Conservation (phyloP, 1,284 basidiomycete species). For the Tremellales sp. region DNA sequence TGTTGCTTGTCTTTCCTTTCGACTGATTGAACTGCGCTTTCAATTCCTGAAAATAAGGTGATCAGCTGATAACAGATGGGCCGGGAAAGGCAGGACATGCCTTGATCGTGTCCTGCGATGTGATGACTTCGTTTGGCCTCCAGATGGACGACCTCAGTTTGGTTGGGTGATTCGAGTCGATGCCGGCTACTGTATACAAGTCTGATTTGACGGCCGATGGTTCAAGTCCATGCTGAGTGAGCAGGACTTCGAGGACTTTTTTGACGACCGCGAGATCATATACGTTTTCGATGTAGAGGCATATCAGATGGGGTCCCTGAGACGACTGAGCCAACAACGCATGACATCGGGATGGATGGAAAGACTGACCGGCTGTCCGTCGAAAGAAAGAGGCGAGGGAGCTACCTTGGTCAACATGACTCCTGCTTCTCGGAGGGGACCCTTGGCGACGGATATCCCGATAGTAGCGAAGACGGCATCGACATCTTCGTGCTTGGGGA, state of each 20-base stretch:
- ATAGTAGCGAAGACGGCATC: slow-evolving; percentile 28
- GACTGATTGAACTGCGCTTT: slow-evolving; percentile 16
- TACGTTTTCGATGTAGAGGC: slow-evolving; percentile 31
- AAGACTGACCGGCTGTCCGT: slow-evolving; percentile 3
- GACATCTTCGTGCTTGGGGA: slow-evolving; percentile 20
- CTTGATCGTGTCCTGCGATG: slow-evolving; percentile 18
- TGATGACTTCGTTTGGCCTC: slow-evolving; percentile 28
- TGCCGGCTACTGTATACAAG: slow-evolving; percentile 42
- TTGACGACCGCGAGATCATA: slow-evolving; percentile 21
- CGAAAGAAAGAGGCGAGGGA: slow-evolving; percentile 3
- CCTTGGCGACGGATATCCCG: slow-evolving; percentile 28
- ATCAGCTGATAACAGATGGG: neutral
- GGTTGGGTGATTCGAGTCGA: slow-evolving; percentile 45
- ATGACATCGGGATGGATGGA: slow-evolving; percentile 6
- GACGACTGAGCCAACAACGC: slow-evolving; percentile 5
- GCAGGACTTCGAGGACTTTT: slow-evolving; percentile 22
- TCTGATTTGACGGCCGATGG: slow-evolving; percentile 34
- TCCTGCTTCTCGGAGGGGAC: slow-evolving; percentile 29
- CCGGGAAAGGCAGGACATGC: slow-evolving; percentile 7
- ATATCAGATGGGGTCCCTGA: slow-evolving; percentile 22
- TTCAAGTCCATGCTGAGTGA: slow-evolving; percentile 33
- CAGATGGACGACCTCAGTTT: slow-evolving; percentile 37
- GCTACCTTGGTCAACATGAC: slow-evolving; percentile 31
- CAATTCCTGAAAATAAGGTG: slow-evolving; percentile 6
- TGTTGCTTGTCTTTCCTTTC: slow-evolving; percentile 5